phyloP scores from a whole-genome alignment of 768 basidiomycete species.

The Hygrocybe punicea region DNA sequence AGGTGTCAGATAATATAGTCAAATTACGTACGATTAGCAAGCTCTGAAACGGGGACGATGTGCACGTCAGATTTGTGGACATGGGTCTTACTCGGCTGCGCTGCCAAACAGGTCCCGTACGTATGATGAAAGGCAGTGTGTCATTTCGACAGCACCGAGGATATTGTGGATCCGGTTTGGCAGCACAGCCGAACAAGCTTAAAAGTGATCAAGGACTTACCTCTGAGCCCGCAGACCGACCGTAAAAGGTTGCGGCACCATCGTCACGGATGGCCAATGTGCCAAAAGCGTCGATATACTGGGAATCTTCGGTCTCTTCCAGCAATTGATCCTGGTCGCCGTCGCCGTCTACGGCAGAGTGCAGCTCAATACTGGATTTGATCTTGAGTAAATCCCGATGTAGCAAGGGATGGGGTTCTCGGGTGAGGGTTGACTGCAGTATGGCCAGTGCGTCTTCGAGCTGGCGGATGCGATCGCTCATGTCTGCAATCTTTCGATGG shows the following conservation, averaged over 20 bases:
- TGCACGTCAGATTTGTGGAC: not conserved
- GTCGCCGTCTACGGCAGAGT: conserved; percentile 52
- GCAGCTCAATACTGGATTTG: conserved; percentile 67
- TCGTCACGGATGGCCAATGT: conserved; percentile 67
- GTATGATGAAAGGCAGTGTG: not conserved
- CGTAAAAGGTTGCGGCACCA: conserved; percentile 68
- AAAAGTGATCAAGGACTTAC: conserved; percentile 45
- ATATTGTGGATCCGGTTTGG: not conserved
- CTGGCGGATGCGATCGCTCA: conserved; percentile 69
- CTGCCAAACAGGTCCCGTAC: not conserved
- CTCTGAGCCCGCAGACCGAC: conserved; percentile 69
- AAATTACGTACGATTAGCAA: conserved; percentile 49
- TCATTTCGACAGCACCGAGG: not conserved
- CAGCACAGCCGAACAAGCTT: not conserved
- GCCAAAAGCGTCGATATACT: conserved; percentile 67
- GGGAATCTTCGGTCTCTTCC: conserved; percentile 41
- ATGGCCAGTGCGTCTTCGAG: conserved; percentile 66
- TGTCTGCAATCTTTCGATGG: conserved; percentile 61
- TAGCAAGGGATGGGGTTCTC: conserved; percentile 58
- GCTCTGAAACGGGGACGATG: conserved; percentile 35
- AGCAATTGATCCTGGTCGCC: conserved; percentile 17
- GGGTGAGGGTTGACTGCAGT: conserved; percentile 47
- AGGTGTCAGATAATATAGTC: not conserved
- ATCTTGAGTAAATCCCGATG: conserved; percentile 57
- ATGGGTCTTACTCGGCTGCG: not conserved